Evolutionary conservation across 2,329 filamentous ascomycete species (phyloP), one percentile per base, ranked within the genome.

Genomic region (Juglanconis oblonga): DNA sequence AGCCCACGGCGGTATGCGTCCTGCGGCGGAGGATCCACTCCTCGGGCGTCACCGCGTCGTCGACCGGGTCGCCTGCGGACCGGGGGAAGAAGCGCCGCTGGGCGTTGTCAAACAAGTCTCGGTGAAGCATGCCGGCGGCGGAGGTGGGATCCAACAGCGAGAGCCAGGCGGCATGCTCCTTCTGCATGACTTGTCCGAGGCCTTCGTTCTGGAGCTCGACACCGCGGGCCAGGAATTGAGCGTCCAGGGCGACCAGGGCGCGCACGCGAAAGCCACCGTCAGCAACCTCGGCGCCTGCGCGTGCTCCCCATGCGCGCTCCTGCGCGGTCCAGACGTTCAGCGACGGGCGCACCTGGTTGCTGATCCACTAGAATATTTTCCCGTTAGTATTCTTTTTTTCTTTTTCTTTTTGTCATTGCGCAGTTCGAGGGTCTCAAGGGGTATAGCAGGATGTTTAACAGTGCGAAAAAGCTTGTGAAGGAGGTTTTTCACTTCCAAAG

Each of bases 1-100:
- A 58, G 4, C 56, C 56, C 4, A 58, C 56, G 8, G 49, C 56
- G 13, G 56, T 58, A 8, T 48, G 24, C 44, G 33, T 9, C 42
- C 33, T 50, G 17, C 42, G 56, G 11, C 14, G 17, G 13, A 38
- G 31, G 8, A 49, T 14, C 56, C 56, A 58, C 13, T 32, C 50
- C 56, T 42, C 56, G 38, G 56, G 50, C 17, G 50, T 10, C 13
- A 42, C 24, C 24, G 24, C 9, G n/a, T 3, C 17, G 17, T n/a
- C 44, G 5, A n/a, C 17, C 17, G 9, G 5, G 4, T 17, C 44
- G 11, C n/a, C 44, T 13, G 31, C 4, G 0, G n/a, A 24, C 53
- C 40, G 9, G 24, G 4, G 31, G 29, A 55, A 31, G n/a, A 47
- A 48, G 9, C 9, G 13, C 32, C 36, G 53, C 14, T 48, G 49